Evolutionary conservation across 495 filamentous ascomycete species (phyloP).

Genomic region (Aspergillus wentii): DNA sequence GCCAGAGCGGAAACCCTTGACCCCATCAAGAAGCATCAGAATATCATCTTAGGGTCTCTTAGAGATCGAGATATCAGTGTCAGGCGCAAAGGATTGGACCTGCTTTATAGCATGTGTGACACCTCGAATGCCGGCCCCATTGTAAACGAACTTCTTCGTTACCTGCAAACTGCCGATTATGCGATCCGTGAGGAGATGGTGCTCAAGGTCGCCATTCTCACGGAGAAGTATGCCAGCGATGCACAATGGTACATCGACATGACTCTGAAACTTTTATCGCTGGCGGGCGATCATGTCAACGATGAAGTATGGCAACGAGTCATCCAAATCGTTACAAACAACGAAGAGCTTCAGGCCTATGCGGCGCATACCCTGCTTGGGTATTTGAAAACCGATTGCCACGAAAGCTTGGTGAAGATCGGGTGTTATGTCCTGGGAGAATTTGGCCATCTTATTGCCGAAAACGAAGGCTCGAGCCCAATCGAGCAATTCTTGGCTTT

Average conservation of each 20-base stretch:
- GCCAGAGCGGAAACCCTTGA: slow-evolving; percentile 92
- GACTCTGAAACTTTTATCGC: slow-evolving; percentile 86
- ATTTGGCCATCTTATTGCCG: slow-evolving; percentile 97
- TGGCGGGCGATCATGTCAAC: slow-evolving; percentile 97
- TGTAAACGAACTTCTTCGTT: slow-evolving; percentile 88
- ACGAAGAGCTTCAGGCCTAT: slow-evolving; percentile 96
- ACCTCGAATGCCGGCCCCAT: slow-evolving; percentile 85
- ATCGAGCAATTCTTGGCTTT: slow-evolving; percentile 97
- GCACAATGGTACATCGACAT: slow-evolving; percentile 99
- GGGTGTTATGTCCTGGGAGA: slow-evolving; percentile 94
- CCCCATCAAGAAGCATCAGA: slow-evolving; percentile 97
- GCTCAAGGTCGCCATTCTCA: slow-evolving; percentile 94
- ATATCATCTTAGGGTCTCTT: slow-evolving; percentile 88
- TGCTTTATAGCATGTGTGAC: slow-evolving; percentile 99
- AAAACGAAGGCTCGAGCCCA: slow-evolving; percentile 85
- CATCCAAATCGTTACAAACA: slow-evolving; percentile 98
- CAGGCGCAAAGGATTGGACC: slow-evolving; percentile 87
- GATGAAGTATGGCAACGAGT: slow-evolving; percentile 99
- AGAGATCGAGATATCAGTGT: slow-evolving; percentile 97
- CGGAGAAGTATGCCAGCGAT: slow-evolving; percentile 97
- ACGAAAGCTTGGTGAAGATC: slow-evolving; percentile 96
- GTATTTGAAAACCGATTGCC: slow-evolving; percentile 88
- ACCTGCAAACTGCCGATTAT: slow-evolving; percentile 94
- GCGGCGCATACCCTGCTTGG: slow-evolving; percentile 87
- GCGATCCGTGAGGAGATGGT: slow-evolving; percentile 99